Evolutionary conservation across 2,329 filamentous ascomycete genomes (phyloP).

Genomic region (Tympanopsis confertula): DNA sequence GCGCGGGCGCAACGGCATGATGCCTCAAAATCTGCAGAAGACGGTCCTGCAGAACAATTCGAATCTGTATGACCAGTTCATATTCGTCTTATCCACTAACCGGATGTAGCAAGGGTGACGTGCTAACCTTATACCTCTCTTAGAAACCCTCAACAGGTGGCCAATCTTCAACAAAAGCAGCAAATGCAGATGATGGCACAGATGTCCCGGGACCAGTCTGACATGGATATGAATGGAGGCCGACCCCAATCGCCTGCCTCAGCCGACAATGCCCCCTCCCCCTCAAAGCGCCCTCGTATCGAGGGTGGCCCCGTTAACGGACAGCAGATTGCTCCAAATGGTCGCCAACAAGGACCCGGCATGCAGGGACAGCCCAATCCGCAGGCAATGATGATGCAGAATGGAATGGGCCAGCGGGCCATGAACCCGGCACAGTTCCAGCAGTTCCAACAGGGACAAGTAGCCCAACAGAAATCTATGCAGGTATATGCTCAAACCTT

Average conservation of each 20-base stretch:
- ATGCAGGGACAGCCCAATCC: conserved; percentile 42
- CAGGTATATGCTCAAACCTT: conserved; percentile 79
- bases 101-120: too few relatives aligned
- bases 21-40: conserved; percentile 1
- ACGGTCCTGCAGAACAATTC: conserved; percentile 1
- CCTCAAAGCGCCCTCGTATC: conserved; percentile 78
- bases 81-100: too few relatives aligned
- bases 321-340: conserved; percentile 61
- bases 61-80: too few relatives aligned
- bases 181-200: conserved; percentile 68
- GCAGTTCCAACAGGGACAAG: conserved; percentile 41
- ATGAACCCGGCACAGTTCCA: conserved; percentile 70
- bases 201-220: conserved; percentile 65
- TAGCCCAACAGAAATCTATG: conserved; percentile 70
- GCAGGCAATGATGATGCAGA: conserved; percentile 50
- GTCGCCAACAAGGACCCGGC: conserved; percentile 47
- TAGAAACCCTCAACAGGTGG: not conserved
- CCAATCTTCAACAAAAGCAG: conserved; percentile 28
- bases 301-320: conserved; percentile 58
- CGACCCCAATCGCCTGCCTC: conserved; percentile 72
- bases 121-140: too few relatives aligned
- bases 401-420: conserved; percentile 64
- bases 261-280: conserved; percentile 74
- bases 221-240: conserved; percentile 73
- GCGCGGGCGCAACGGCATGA: not conserved